These are phyloP conservation scores for Didymella segeticola DNA, from an alignment of 2,329 filamentous ascomycete species.

Conservation along the genomic window DNA sequence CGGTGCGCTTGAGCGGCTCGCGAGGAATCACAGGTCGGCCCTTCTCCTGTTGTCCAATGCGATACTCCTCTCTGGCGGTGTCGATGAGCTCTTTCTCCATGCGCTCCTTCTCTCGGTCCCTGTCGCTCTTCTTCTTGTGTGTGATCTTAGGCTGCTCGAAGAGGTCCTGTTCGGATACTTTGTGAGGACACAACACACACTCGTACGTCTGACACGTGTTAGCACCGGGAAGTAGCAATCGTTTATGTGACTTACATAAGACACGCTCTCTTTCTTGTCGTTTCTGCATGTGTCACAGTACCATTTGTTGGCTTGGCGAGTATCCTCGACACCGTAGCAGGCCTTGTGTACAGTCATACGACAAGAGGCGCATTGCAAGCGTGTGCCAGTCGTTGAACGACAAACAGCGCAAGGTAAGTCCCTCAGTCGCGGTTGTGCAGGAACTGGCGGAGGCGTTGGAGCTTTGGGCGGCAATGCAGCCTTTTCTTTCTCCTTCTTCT, in stretches of 20 bases:
- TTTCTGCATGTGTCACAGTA: conserved; percentile 95
- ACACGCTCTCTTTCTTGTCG: conserved; percentile 88
- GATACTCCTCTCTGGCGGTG: conserved; percentile 81
- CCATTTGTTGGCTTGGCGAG: conserved; percentile 77
- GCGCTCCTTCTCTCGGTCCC: conserved; percentile 87
- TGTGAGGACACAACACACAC: conserved; percentile 88
- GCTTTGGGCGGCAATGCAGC: conserved; percentile 56
- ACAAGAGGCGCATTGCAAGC: conserved; percentile 82
- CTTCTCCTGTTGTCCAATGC: conserved; percentile 80
- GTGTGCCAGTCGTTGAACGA: conserved; percentile 66
- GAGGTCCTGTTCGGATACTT: conserved; percentile 80
- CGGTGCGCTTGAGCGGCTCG: conserved; percentile 90
- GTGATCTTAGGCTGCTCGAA: conserved; percentile 80
- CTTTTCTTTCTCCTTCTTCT: conserved; percentile 50
- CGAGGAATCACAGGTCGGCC: conserved; percentile 84
- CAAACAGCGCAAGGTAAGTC: conserved; percentile 87
- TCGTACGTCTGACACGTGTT: conserved; percentile 72
- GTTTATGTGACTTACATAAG: conserved; percentile 68
- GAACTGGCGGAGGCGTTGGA: conserved; percentile 66
- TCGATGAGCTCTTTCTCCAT: conserved; percentile 83
- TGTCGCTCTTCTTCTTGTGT: conserved; percentile 89
- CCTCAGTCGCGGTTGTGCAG: conserved; percentile 79
- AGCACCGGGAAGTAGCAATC: conserved; percentile 11
- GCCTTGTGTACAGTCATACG: conserved; percentile 87
- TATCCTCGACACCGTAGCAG: conserved; percentile 86